Evolutionary conservation across 2,329 filamentous ascomycete species (phyloP).

Genomic region (Elsinoe batatas): DNA sequence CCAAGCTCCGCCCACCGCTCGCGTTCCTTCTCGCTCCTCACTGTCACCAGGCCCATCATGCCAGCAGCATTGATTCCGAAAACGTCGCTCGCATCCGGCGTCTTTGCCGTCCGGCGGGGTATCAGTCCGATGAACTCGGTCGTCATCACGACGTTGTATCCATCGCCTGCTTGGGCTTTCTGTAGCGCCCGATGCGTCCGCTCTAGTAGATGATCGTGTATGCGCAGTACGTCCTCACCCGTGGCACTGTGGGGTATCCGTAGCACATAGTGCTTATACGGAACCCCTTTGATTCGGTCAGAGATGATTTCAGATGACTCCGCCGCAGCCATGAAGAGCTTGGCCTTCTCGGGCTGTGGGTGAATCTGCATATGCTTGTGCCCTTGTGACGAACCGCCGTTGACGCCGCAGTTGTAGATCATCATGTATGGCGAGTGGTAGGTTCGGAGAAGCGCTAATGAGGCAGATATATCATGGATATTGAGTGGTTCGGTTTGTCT

Average conservation of each 20-base stretch:
- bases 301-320: not conserved
- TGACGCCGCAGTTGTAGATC: conserved; percentile 39
- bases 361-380: conserved; percentile 40
- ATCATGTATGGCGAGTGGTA: conserved; percentile 27
- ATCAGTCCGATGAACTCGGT: conserved; percentile 27
- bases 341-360: conserved; percentile 21
- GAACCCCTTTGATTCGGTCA: conserved; percentile 2
- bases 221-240: conserved; percentile 14
- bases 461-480: conserved; percentile 27
- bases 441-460: conserved; percentile 29
- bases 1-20: conserved; percentile 10
- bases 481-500: conserved; percentile 32
- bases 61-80: conserved; percentile 27
- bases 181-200: conserved; percentile 1
- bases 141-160: conserved; percentile 30
- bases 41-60: conserved; percentile 28
- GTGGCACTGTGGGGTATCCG: conserved; percentile 2
- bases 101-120: conserved; percentile 23
- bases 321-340: conserved; percentile 15
- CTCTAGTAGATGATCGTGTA: conserved; percentile 18
- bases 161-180: conserved; percentile 15
- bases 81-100: conserved; percentile 17
- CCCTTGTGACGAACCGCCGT: conserved; percentile 34
- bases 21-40: conserved; percentile 9
- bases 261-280: conserved; percentile 14